Percentiles rank a stretch among this genome's conserved stretches.
Evolutionary conservation across 768 basidiomycete genomes (phyloP).

Genomic region (Dacryopinax primogenitus): DNA sequence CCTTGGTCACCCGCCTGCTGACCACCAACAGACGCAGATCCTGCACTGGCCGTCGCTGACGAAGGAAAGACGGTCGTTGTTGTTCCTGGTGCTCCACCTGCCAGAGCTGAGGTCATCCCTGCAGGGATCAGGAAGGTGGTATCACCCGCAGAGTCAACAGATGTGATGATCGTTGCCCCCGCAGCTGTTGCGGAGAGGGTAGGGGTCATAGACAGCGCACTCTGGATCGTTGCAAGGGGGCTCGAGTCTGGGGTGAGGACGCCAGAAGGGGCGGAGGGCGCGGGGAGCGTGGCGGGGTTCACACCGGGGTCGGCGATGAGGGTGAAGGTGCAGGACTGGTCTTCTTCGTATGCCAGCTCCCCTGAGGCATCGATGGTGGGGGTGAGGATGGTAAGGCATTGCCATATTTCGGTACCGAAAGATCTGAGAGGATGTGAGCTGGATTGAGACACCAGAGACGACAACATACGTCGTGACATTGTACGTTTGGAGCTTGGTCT

Average conservation of each 20-base stretch:
- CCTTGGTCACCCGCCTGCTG: neutral
- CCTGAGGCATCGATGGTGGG: neutral
- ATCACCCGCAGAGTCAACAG: neutral
- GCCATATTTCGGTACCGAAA: conserved; percentile 2
- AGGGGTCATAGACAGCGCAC: neutral
- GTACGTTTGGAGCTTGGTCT: neutral
- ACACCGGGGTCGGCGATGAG: neutral
- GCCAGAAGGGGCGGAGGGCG: neutral
- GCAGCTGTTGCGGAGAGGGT: neutral
- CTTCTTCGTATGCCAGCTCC: conserved; percentile 1
- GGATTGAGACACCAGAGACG: neutral
- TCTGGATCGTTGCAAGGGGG: neutral
- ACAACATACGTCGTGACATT: neutral
- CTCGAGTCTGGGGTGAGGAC: neutral
- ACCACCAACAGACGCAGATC: neutral
- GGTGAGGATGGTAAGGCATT: neutral
- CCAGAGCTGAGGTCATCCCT: neutral
- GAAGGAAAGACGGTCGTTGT: neutral
- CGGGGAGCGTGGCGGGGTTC: neutral
- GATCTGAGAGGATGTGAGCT: neutral
- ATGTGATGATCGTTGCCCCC: neutral
- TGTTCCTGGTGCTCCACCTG: neutral
- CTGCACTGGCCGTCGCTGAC: neutral
- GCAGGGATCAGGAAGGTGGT: conserved; percentile 1
- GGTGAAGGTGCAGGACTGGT: conserved; percentile 3